Evolutionary conservation across 2,329 filamentous ascomycete genomes (phyloP).

Genomic region (Alternaria arborescens): DNA sequence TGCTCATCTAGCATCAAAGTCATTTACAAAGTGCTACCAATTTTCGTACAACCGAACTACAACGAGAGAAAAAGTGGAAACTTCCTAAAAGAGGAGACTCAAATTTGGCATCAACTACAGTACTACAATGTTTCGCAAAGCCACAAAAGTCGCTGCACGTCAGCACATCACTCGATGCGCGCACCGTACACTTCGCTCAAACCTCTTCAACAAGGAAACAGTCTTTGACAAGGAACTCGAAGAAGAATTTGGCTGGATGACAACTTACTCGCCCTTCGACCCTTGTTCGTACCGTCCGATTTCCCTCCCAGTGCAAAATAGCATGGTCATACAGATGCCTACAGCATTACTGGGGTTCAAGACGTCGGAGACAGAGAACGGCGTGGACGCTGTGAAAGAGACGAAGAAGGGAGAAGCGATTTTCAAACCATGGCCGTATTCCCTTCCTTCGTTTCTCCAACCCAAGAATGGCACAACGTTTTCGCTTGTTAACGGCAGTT

Average conservation of each 20-base stretch:
- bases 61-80: neutral
- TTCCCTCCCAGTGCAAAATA: conserved; percentile 6
- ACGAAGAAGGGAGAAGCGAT: neutral
- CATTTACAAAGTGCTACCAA: neutral
- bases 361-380: neutral
- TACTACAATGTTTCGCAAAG: conserved; percentile 5
- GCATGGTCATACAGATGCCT: neutral
- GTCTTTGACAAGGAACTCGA: neutral
- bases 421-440: conserved; percentile 22
- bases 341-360: neutral
- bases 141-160: neutral
- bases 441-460: conserved; percentile 15
- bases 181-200: neutral
- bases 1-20: neutral
- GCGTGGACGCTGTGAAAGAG: neutral
- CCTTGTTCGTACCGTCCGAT: conserved; percentile 11
- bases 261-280: conserved; percentile 1
- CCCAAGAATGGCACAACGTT: conserved; percentile 26
- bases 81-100: neutral
- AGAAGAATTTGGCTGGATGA: neutral
- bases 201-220: neutral
- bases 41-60: neutral
- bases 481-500: neutral
- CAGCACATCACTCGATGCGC: neutral
- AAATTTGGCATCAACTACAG: neutral